These are phyloP conservation scores for Kwoniella mangroviensis DNA, from an alignment of 768 basidiomycete genomes.

Conservation along the genomic window DNA sequence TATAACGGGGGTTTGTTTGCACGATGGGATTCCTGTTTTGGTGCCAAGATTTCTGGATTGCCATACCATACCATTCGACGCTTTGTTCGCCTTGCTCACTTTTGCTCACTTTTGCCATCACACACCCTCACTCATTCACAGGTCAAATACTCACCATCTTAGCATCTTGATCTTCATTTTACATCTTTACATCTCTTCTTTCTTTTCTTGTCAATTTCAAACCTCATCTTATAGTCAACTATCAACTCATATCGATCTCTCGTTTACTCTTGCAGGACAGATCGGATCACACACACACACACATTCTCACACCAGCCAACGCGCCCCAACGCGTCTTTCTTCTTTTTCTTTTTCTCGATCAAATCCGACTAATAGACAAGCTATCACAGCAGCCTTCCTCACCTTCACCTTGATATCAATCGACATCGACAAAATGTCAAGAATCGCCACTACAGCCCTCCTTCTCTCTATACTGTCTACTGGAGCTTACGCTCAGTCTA, in stretches of 20 bases:
- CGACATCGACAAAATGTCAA: constrained; percentile 13
- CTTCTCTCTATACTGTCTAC: constrained; percentile 19
- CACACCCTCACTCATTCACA: neutral
- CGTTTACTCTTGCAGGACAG: neutral
- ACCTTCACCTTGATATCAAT: constrained; percentile 6
- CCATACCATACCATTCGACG: neutral
- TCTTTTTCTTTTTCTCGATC: neutral
- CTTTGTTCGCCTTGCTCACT: constrained; percentile 4
- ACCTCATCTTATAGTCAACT: neutral
- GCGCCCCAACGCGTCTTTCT: neutral
- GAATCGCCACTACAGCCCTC: constrained; percentile 21
- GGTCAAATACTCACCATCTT: neutral
- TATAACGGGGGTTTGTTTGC: neutral
- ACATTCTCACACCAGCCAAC: neutral
- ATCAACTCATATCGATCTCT: neutral
- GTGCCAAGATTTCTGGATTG: constrained; percentile 14
- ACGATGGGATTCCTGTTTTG: neutral
- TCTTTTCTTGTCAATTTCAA: neutral
- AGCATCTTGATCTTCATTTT: neutral
- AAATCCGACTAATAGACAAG: constrained; percentile 16
- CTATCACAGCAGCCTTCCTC: constrained; percentile 6
- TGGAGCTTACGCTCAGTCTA: constrained; percentile 27
- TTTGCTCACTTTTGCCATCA: neutral
- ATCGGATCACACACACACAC: neutral
- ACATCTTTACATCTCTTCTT: neutral